phyloP scores from a whole-genome alignment of 2,329 filamentous ascomycete genomes.

The Pseudogymnoascus sp. region DNA sequence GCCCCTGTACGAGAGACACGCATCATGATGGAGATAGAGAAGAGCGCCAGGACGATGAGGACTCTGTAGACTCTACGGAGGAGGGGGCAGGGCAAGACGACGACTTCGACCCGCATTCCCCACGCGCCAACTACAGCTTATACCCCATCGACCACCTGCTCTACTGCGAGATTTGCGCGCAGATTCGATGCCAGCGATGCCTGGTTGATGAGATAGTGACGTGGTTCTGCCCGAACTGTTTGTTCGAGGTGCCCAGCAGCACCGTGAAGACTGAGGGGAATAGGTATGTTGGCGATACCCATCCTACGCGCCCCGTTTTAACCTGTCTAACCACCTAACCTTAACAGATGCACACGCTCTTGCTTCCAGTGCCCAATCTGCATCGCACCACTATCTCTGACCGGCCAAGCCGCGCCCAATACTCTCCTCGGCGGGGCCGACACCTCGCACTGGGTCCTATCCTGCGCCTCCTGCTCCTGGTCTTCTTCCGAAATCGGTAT shows the following conservation, averaged over 20 bases:
- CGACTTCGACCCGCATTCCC: slow-evolving; percentile 77
- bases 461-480: slow-evolving; percentile 91
- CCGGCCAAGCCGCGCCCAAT: slow-evolving; percentile 45
- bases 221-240: slow-evolving; percentile 89
- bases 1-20: slow-evolving; percentile 50
- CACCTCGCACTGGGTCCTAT: slow-evolving; percentile 62
- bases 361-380: slow-evolving; percentile 95
- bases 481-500: slow-evolving; percentile 82
- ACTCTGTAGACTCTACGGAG: slow-evolving; percentile 18
- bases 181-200: slow-evolving; percentile 89
- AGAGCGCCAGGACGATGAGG: slow-evolving; percentile 27
- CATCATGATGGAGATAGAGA: slow-evolving; percentile 16
- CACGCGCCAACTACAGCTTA: slow-evolving; percentile 81
- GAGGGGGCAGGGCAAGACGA: slow-evolving; percentile 32
- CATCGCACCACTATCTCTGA: slow-evolving; percentile 68
- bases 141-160: slow-evolving; percentile 89
- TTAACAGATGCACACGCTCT: slow-evolving; percentile 71
- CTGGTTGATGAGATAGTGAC: slow-evolving; percentile 89
- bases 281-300: slow-evolving; percentile 46
- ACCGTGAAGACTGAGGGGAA: slow-evolving; percentile 90
- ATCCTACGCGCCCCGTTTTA: not conserved
- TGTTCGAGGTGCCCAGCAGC: slow-evolving; percentile 93
- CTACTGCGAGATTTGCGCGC: slow-evolving; percentile 95
- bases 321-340: not conserved
- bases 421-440: not conserved